phyloP scores from a whole-genome alignment of 768 basidiomycete species.

The Steccherinum ochraceum region DNA sequence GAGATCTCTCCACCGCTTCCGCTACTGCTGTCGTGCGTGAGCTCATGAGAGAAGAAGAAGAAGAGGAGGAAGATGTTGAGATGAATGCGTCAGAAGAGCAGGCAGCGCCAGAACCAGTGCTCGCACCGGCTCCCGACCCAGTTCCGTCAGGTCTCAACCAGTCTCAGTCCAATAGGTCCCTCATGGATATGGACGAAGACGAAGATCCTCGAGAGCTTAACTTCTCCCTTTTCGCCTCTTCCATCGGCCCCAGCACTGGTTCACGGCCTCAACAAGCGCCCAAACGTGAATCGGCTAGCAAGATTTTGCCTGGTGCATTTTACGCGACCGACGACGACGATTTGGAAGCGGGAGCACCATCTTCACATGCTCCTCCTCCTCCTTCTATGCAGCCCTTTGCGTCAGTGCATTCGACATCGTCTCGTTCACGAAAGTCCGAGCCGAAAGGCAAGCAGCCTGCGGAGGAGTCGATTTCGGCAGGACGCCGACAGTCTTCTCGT shows the following conservation, averaged over 20 bases:
- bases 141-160: constrained; percentile 8
- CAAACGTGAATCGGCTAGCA: constrained; percentile 1
- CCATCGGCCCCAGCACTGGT: constrained; percentile 3
- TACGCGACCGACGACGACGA: constrained; percentile 4
- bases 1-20: constrained; percentile 5
- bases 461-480: neutral
- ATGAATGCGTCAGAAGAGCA: neutral
- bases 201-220: constrained; percentile 17
- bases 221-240: constrained; percentile 25
- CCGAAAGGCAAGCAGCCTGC: no score
- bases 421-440: constrained; percentile 3
- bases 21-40: constrained; percentile 2
- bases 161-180: constrained; percentile 11
- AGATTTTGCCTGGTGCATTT: constrained; percentile 6
- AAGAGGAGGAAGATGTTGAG: constrained; percentile 6
- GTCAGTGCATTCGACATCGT: no score
- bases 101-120: neutral
- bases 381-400: neutral
- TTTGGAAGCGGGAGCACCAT: constrained; percentile 2
- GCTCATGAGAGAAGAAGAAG: neutral
- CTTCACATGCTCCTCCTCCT: constrained; percentile 1
- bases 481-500: constrained; percentile 9
- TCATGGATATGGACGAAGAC: constrained; percentile 12
- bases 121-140: neutral
- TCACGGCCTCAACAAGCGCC: constrained; percentile 1